phyloP scores from a whole-genome alignment of 2,329 filamentous ascomycete genomes.

The Thermothelomyces thermophilus region DNA sequence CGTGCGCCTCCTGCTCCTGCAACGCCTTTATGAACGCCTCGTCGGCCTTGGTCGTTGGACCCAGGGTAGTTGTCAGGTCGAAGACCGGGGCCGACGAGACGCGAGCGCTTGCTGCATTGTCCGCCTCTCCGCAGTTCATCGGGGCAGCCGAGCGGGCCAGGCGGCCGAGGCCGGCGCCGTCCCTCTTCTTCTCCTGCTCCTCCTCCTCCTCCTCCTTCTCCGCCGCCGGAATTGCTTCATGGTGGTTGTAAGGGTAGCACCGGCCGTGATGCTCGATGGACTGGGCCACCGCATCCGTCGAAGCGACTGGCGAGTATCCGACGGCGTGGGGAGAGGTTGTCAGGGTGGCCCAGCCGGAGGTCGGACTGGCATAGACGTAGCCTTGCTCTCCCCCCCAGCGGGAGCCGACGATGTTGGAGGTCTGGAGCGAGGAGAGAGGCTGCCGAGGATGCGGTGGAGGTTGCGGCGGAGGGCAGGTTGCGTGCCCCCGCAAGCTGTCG shows the following conservation, averaged over 20 bases:
- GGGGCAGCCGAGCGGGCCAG: conserved; percentile 38
- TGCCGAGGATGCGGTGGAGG: conserved; percentile 33
- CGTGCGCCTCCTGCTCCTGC: conserved; percentile 48
- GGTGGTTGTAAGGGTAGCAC: conserved; percentile 19
- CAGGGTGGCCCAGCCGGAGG: conserved; percentile 19
- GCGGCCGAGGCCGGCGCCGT: conserved; percentile 35
- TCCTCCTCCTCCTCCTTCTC: too few relatives aligned
- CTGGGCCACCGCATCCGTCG: not conserved
- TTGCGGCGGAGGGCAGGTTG: conserved; percentile 25
- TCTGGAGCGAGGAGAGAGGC: conserved; percentile 37
- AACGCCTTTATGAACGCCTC: conserved; percentile 39
- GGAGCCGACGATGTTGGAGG: conserved; percentile 21
- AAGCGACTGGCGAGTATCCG: conserved; percentile 22
- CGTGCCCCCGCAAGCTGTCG: conserved; percentile 55
- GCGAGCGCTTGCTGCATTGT: conserved; percentile 15
- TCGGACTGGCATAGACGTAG: conserved; percentile 15
- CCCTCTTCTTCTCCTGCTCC: too few relatives aligned
- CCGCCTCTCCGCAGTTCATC: conserved; percentile 33
- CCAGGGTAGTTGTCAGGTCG: conserved; percentile 41
- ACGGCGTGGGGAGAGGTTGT: conserved; percentile 8
- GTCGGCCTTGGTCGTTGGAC: conserved; percentile 40
- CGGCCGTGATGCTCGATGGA: conserved; percentile 13
- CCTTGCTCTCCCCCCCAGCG: conserved; percentile 18
- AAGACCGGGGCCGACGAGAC: conserved; percentile 32
- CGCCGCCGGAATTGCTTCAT: conserved; percentile 30